Base-by-base conservation (phyloP, 2,329 filamentous ascomycete species). In the Fusarium bulbicola region DNA sequence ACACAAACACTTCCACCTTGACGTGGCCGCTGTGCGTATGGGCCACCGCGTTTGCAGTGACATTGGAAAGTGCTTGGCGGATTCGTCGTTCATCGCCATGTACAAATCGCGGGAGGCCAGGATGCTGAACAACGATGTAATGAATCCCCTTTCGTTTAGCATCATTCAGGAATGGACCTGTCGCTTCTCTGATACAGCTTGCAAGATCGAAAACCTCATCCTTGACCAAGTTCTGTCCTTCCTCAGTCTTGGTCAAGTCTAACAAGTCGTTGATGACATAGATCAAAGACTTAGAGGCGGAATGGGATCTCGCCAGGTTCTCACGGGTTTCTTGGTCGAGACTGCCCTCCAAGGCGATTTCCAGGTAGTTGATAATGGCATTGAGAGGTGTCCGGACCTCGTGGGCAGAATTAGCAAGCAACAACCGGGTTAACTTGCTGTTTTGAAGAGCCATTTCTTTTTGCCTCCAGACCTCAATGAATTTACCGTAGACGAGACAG, bases 261-360 rank as follows among this genome's bases (percentile, higher is more conserved):
- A 97, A 85, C 4, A 97, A 85, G 79, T 97, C 95, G 73, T 97
- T 97, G 83, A 97, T 97, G 15, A 97, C 94, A 79, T 97, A 97
- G 9, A 97, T 95, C 32, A 97, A 84, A 1, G 94, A 97, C 78
- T 97, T 97, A 0, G 95, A 97, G 8, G 95, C 95, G 1, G 94
- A 97, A 79, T 97, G 93, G 2, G 95, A 97, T 74, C 91, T 92
- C 2, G 92, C 88, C 11, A 97, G 84, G 68, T 96, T 97, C 10
- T 97, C 95, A 26, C 95, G 87, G 0, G 93, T 97, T 78, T 97
- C 95, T 21, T 89, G 85, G 72, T 97, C 95, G 7, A 97, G 84
- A 0, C 86, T 84, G 0, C 94, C 94, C 82, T 97, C 95, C 3
- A 97, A 83, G 0, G 95, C 95, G 72, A 97, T 97, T 76, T 97